A percentile compares a stretch with the other conserved stretches of the same genome.
phyloP scores from a whole-genome alignment of 352 stramenopile genomes.

The Globisporangium barbulae region DNA sequence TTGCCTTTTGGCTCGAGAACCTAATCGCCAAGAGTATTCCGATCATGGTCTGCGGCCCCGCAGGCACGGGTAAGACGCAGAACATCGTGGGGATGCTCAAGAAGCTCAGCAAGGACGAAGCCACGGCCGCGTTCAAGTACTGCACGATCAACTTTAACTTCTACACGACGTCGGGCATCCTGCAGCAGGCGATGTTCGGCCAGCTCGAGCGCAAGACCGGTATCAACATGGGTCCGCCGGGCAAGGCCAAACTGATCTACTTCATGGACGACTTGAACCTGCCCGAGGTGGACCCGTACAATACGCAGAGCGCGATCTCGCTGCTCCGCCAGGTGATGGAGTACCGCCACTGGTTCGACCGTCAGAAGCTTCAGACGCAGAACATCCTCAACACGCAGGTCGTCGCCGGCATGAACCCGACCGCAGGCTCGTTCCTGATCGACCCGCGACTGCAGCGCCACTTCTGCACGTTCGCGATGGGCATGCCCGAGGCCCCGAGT shows the following conservation, averaged over 20 bases:
- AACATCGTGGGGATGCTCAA: conserved; percentile 95
- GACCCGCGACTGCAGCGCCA: conserved; percentile 94
- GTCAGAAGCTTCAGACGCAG: conserved; percentile 90
- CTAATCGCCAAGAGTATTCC: conserved; percentile 89
- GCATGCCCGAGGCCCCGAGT: conserved; percentile 91
- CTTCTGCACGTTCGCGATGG: conserved; percentile 96
- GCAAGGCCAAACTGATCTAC: conserved; percentile 93
- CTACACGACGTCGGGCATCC: conserved; percentile 92
- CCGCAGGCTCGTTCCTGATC: conserved; percentile 92
- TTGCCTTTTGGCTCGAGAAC: conserved; percentile 95
- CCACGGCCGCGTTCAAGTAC: conserved; percentile 77
- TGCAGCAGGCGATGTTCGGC: conserved; percentile 92
- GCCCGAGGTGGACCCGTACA: conserved; percentile 94
- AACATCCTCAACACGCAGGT: conserved; percentile 95
- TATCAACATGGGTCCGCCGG: conserved; percentile 91
- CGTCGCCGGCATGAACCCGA: conserved; percentile 96
- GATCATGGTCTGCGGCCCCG: conserved; percentile 93
- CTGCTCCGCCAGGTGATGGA: conserved; percentile 95
- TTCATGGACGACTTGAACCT: conserved; percentile 98
- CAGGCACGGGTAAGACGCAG: conserved; percentile 94
- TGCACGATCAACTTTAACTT: conserved; percentile 98
- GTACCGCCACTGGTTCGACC: conserved; percentile 93
- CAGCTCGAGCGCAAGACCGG: conserved; percentile 95
- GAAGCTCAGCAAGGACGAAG: conserved; percentile 88
- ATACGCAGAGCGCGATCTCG: conserved; percentile 94